phyloP scores from a whole-genome alignment of 345 rosid species.

The Moricandia moricandioides region DNA sequence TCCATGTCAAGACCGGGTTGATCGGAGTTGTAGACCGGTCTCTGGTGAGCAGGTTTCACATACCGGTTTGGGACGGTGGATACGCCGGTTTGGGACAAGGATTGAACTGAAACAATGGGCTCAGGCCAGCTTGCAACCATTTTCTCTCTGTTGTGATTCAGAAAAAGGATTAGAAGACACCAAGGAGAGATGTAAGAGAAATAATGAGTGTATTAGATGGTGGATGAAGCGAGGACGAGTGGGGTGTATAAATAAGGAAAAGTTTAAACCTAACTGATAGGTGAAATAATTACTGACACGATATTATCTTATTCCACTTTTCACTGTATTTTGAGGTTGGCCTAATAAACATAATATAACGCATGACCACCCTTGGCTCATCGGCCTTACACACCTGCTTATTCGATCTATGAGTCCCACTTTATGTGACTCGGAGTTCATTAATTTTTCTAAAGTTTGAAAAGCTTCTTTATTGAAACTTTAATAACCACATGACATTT shows the following conservation, averaged over 20 bases:
- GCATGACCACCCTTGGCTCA: too few relatives aligned
- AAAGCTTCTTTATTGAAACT: too few relatives aligned
- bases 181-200: not conserved
- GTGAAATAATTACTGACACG: slow-evolving; percentile 4
- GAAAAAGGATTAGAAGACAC: not conserved
- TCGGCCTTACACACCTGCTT: too few relatives aligned
- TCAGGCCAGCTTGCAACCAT: slow-evolving; percentile 71
- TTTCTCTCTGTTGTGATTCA: not conserved
- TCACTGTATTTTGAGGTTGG: slow-evolving; percentile 9
- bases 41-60: slow-evolving; percentile 52
- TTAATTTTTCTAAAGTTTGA: too few relatives aligned
- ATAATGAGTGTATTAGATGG: not conserved
- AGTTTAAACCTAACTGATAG: not conserved
- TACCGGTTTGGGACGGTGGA: slow-evolving; percentile 56
- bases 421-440: too few relatives aligned
- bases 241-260: slow-evolving; percentile 9
- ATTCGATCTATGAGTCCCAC: too few relatives aligned
- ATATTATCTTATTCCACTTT: not conserved
- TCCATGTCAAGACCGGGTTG: slow-evolving; percentile 9
- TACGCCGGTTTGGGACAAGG: slow-evolving; percentile 64
- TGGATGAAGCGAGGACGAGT: not conserved
- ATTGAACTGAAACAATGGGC: slow-evolving; percentile 79
- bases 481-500: too few relatives aligned
- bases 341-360: not conserved
- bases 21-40: slow-evolving; percentile 38